Base-by-base conservation (phyloP, 257 asterid genomes). In the Verbascum thapsus region DNA sequence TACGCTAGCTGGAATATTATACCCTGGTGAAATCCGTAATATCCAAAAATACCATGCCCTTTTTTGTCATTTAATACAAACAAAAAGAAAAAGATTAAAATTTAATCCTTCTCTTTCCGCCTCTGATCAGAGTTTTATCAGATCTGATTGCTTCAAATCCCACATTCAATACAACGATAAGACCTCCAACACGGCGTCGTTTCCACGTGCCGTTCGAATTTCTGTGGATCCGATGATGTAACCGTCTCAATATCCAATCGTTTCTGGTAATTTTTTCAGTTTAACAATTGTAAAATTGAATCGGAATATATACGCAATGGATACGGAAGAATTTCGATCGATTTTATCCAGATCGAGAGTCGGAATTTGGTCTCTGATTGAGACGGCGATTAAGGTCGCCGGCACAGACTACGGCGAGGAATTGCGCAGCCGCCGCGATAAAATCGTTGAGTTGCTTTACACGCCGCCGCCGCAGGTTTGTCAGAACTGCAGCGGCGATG, bases 301-400 rank as follows among this genome's bases (percentile, higher is more conserved):
- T n/a, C n/a, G 52, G 6, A 17, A 69, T 16, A 4, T n/a, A 0
- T 35, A 34, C 58, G 57, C 10, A 41, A 88, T 88, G 96, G 88
- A 88, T 81, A 67, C 83, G 61, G 85, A 79, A 19, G 90, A 81
- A 54, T 66, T 88, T 39, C 77, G 95, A 8, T 58, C 69, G 71
- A 74, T 88, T 63, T 60, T 86, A 57, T 80, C 87, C 55, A 74
- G 75, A 67, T 78, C 96, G 8, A 71, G 79, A 47, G 75, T 68
- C 35, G 90, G 81, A 11, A 79, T 88, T 2, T 88, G 96, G 96
- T 52, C 82, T 55, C 26, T 88, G 64, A 86, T 88, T 16, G 86
- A 84, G 15, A 45, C 90, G 55, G 96, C 96, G 68, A 80, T 88
- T 53, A 37, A 55, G 49, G 86, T 88, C 34, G 96, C 95, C 8